Base-by-base conservation (phyloP, 257 asterid genomes). In the Solanum sejunctum region DNA sequence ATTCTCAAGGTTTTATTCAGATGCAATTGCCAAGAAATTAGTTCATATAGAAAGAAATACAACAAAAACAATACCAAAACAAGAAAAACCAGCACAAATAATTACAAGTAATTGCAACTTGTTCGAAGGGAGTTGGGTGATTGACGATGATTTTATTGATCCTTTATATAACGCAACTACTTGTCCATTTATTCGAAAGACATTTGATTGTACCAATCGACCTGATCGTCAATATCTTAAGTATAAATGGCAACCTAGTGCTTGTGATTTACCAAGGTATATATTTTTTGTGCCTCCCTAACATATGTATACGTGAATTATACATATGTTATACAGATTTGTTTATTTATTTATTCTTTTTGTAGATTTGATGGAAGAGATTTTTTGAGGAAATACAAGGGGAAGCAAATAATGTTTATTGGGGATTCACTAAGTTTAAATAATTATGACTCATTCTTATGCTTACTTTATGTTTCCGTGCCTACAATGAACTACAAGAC, bases 401-500 rank as follows among this genome's bases (percentile, higher is more conserved):
- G 90, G 23, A 88, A 86, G 75, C 63, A 70, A 1, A 80, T 88
- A 16, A 85, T 86, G 90, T 88, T 88, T n/a, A 67, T 81, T n/a
- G 90, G 90, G 8, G 90, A 88, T 86, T 88, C 90, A 17, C 26
- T 88, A n/a, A 80, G 86, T 26, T 21, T 86, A 57, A 84, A 88
- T 69, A 82, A 69, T 45, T 88, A 84, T 73, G 85, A 83, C 57
- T 88, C 90, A 17, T 32, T 88, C 6, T 51, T 82, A 66, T 88
- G 90, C 79, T 78, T 88, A 82, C 72, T 88, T 73, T 80, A 88
- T 45, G 82, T 39, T 54, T 84, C 87, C 45, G 85, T 80, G 64
- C 87, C 87, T 60, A 54, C 20, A 26, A 51, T 77, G 57, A 77
- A 51, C 21, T 26, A 77, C 7, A 51, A 77, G 26, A 77, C 63